These are phyloP conservation scores for Phoenix dactylifera DNA, from an alignment of 176 grass and related monocot species.

Conservation along the genomic window DNA sequence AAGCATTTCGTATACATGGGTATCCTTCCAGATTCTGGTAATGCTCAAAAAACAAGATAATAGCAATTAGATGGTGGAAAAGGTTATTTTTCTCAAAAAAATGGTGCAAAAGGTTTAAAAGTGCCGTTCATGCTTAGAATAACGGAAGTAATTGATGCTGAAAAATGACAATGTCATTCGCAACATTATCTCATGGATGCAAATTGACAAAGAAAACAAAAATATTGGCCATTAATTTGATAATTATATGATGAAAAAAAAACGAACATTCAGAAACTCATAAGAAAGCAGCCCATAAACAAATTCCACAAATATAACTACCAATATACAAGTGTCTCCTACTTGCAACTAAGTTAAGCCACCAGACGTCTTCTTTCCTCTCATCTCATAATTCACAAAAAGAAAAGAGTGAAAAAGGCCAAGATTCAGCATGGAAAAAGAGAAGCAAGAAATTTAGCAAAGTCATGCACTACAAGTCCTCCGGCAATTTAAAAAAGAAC, in stretches of 20 bases:
- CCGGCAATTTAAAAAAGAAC: constrained; percentile 41
- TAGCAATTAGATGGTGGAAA: no score
- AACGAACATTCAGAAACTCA: no score
- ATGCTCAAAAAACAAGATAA: no score
- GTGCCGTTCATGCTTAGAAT: no score
- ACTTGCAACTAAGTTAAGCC: constrained; percentile 2
- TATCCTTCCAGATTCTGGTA: no score
- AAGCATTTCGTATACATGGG: no score
- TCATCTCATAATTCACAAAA: constrained; percentile 2
- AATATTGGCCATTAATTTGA: no score
- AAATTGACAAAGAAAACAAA: neutral
- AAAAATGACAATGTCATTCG: no score
- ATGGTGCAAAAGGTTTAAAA: neutral
- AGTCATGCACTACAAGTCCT: constrained; percentile 23
- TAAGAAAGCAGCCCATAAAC: neutral
- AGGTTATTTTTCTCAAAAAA: neutral
- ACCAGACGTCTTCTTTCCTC: neutral
- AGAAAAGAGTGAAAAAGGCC: constrained; percentile 7
- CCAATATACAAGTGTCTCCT: constrained; percentile 3
- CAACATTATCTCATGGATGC: neutral
- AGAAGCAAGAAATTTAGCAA: constrained; percentile 6
- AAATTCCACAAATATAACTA: constrained; percentile 4
- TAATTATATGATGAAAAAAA: no score
- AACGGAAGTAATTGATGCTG: no score
- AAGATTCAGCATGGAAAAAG: constrained; percentile 11